Conservation (phyloP, 345 rosid genomes). For the Pelargonium nanum region DNA sequence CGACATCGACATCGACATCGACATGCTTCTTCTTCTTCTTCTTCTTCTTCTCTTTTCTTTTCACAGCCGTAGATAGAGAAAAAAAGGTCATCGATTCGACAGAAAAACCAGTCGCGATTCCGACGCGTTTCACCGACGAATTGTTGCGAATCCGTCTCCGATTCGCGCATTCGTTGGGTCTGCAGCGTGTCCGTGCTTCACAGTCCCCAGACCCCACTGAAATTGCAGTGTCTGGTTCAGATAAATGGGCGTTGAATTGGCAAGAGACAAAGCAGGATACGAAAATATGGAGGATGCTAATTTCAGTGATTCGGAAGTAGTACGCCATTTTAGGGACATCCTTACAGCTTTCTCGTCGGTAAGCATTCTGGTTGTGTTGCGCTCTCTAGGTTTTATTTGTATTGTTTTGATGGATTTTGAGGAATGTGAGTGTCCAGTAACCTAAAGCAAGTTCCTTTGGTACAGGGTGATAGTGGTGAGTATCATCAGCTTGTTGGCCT, state of each 20-base stretch:
- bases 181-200: too few relatives aligned
- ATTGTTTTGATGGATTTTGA: neutral
- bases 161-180: too few relatives aligned
- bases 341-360: conserved; percentile 14
- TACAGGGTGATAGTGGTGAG: conserved; percentile 43
- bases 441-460: conserved; percentile 1
- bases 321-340: conserved; percentile 5
- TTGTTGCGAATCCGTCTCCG: too few relatives aligned
- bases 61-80: too few relatives aligned
- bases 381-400: neutral
- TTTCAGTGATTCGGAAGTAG: conserved; percentile 10
- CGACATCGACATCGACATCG: too few relatives aligned
- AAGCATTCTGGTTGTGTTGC: neutral
- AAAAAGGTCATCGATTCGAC: too few relatives aligned
- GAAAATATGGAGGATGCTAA: conserved; percentile 7
- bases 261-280: neutral
- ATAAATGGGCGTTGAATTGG: conserved; percentile 16
- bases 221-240: neutral
- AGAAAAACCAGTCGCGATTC: too few relatives aligned
- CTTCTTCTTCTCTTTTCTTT: too few relatives aligned
- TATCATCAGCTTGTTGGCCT: conserved; percentile 58
- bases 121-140: too few relatives aligned
- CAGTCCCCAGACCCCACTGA: neutral
- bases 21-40: too few relatives aligned
- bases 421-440: neutral